A percentile compares a stretch with the other conserved stretches of the same genome.
Evolutionary conservation across 108 stramenopile species (phyloP).

Genomic region (Pseudonitzschia multistriata): DNA sequence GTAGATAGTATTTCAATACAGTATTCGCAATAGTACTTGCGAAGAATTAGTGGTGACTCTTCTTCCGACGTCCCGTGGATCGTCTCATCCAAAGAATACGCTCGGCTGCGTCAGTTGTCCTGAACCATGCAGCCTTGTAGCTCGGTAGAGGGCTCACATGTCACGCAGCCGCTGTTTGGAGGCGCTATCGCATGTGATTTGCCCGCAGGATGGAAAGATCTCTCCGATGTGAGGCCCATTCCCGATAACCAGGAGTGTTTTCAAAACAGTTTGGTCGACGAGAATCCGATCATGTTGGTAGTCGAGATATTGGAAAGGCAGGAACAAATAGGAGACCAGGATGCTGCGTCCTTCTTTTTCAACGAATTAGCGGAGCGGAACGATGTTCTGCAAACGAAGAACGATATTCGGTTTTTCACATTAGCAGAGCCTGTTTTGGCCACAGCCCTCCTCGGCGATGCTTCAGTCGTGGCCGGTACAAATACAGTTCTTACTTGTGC

Average conservation of each 20-base stretch:
- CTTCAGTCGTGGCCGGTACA: neutral
- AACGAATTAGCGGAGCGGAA: constrained; percentile 66
- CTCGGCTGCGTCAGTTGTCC: too few relatives aligned
- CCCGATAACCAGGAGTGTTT: constrained; percentile 82
- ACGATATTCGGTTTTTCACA: constrained; percentile 4
- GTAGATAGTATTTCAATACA: too few relatives aligned
- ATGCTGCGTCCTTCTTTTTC: constrained; percentile 62
- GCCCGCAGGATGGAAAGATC: constrained; percentile 58
- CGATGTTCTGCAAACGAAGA: constrained; percentile 1
- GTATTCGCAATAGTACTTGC: too few relatives aligned
- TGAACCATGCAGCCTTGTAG: neutral
- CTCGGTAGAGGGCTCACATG: neutral
- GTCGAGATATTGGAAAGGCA: constrained; percentile 68
- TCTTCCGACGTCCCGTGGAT: too few relatives aligned
- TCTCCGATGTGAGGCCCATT: constrained; percentile 68
- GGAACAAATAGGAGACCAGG: constrained; percentile 27
- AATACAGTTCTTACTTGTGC: constrained; percentile 16
- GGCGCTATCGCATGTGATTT: constrained; percentile 58
- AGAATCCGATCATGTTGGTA: constrained; percentile 34
- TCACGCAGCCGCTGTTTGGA: constrained; percentile 48
- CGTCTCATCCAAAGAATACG: too few relatives aligned
- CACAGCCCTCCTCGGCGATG: constrained; percentile 3
- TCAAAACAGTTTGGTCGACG: constrained; percentile 46
- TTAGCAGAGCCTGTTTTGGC: neutral
- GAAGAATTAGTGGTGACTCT: too few relatives aligned